Evolutionary conservation across 805 yeast species (phyloP), one percentile per base, ranked within the genome.

Genomic region (Yarrowia porcina): DNA sequence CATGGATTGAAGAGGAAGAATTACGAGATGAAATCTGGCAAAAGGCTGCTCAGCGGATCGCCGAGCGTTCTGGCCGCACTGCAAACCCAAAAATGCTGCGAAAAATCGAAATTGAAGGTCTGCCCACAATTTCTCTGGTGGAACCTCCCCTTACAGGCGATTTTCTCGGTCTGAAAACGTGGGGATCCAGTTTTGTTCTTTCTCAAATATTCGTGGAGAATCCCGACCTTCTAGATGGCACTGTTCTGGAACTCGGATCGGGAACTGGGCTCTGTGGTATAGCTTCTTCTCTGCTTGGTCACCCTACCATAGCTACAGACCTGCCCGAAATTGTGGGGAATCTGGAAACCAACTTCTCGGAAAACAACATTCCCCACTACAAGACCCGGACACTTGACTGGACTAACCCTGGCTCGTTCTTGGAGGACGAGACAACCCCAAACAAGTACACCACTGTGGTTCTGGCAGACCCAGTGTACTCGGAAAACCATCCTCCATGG

Each of bases 221-320:
- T 8, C 36, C 38, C 28, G 41, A 57, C 1, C 44, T 66, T 12
- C 65, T 74, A 3, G 23, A 50, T 15, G 73, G 69, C 20, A 72
- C 75, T 4, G 67, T 67, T 15, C 68, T 70, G 54, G 99, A 93
- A 69, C 75, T 94, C n/a, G 99, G 99, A 0, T 80, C 98, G 0
- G 99, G 99, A 0, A 94, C 99, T 0, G 99, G 99, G 0, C 77
- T 93, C 15, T 87, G 86, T 3, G 97, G 98, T 0, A 87, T 94
- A 35, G 79, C 86, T 0, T 79, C 89, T 63, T 82, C 82, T 0
- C 64, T 78, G 9, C 68, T 86, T 6, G 90, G 90, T 0, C 74
- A 71, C 65, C 67, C 45, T n/a, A 41, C 45, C 3, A 41, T 74
- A 12, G 72, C 90, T 23, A 92, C 98, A 0, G 99, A 93, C 72